Conservation (phyloP, 1,284 basidiomycete species). For the Trichosporon sp. region DNA sequence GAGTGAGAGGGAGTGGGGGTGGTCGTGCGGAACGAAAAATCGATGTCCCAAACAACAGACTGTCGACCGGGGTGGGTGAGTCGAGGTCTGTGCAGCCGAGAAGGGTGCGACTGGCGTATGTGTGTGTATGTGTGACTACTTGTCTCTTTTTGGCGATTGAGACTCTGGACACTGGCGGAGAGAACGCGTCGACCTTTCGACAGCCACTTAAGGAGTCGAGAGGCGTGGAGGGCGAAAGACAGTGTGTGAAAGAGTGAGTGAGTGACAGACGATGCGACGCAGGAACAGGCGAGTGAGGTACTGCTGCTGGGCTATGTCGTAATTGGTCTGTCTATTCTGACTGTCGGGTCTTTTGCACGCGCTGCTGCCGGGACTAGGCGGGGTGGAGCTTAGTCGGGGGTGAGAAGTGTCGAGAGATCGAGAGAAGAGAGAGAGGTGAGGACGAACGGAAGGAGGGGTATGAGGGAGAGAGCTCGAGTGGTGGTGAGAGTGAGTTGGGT, state of each 20-base stretch:
- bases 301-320: neutral
- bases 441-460: neutral
- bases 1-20: neutral
- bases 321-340: neutral
- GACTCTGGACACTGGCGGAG: neutral
- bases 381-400: neutral
- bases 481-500: neutral
- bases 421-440: neutral
- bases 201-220: conserved; percentile 1
- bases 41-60: neutral
- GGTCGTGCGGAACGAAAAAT: neutral
- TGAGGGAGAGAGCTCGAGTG: neutral
- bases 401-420: neutral
- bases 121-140: too few species aligned
- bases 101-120: too few species aligned
- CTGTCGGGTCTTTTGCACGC: neutral
- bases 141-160: neutral
- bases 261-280: neutral
- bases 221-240: neutral
- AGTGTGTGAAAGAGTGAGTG: neutral
- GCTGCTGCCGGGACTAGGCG: neutral
- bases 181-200: neutral
- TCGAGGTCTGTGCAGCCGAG: neutral
- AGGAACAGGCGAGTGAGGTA: too few species aligned
- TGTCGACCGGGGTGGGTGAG: too few species aligned